Evolutionary conservation across 768 basidiomycete genomes (phyloP).

Genomic region (Russula brevipes): DNA sequence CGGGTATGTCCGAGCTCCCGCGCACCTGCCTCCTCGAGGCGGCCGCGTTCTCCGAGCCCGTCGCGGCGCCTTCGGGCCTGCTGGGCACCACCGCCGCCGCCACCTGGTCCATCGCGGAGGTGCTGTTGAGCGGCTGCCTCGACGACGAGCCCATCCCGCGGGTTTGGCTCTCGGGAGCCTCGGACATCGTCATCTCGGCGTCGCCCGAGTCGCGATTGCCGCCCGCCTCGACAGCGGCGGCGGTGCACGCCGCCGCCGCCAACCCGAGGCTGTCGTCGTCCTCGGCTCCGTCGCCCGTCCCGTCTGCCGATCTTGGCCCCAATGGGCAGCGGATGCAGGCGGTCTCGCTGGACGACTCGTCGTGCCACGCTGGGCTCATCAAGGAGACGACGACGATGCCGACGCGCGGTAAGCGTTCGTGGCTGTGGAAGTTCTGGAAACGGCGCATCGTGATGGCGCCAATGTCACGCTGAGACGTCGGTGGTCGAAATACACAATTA

Average conservation of each 20-base stretch:
- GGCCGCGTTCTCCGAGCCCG: conserved; percentile 10
- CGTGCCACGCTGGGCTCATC: background rate
- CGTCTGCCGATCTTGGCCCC: background rate
- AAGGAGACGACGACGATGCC: background rate
- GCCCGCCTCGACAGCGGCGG: too few species aligned
- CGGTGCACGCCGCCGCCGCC: background rate
- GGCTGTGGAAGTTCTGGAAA: conserved; percentile 10
- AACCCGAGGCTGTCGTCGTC: background rate
- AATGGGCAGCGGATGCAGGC: conserved; percentile 31
- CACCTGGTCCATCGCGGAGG: conserved; percentile 35
- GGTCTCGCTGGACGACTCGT: conserved; percentile 30
- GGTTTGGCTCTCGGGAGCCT: conserved; percentile 32
- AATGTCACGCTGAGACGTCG: background rate
- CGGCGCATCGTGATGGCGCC: background rate
- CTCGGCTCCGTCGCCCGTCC: background rate
- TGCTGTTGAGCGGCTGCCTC: conserved; percentile 34
- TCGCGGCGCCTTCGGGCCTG: conserved; percentile 17
- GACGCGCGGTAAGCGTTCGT: background rate
- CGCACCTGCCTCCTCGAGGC: conserved; percentile 17
- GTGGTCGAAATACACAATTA: too few species aligned
- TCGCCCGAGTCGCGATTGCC: background rate
- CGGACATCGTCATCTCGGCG: conserved; percentile 32
- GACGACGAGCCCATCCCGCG: conserved; percentile 30
- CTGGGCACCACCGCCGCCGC: background rate
- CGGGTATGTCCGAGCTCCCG: conserved; percentile 1